Base-by-base conservation (phyloP, 305 asterid genomes). In the Coffea humblotiana region DNA sequence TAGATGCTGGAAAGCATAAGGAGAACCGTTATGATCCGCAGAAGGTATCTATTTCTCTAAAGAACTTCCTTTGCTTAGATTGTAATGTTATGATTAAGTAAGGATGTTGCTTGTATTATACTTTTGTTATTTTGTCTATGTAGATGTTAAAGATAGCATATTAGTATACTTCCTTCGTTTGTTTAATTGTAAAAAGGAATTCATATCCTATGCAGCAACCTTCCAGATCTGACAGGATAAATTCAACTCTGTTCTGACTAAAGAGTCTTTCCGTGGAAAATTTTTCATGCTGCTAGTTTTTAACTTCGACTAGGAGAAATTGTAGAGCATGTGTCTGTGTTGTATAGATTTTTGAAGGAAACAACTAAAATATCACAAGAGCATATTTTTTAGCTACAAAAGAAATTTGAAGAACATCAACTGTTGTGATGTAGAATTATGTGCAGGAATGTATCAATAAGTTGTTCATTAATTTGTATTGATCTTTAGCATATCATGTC, bases 1-100 rank as follows among this genome's bases (percentile, higher is more conserved):
- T 96, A 48, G 99, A 96, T 85, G 84, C 92, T 85, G 99, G 99
- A 82, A 96, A 90, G 88, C 98, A 93, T 74, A 96, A 96, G 88
- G 99, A 96, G 91, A 94, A 89, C 84, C 98, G 93, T 71, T 96
- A 91, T 82, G 92, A 96, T 83, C 98, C 99, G 48, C 89, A 86
- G 82, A 95, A 93, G 99, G 99, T 90, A 70, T 15, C 85, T 84
- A 49, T 23, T 71, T 70, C 23, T 81, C 86, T 88, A 78, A 52
- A 56, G 40, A 29, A 29, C 32, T 29, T 29, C 32, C 32, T 29
- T 29, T 29, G 32, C 32, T 29, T 1, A 29, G 25, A 80, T 61
- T 29, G 23, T 37, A 52, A 19, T 23, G 23, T 16, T 47, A 16
- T 78, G 70, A 37, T 47, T 63, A 11, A 13, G 43, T 79, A 21